Evolutionary conservation across 345 rosid species (phyloP).

Genomic region (Eucalyptus marginata): DNA sequence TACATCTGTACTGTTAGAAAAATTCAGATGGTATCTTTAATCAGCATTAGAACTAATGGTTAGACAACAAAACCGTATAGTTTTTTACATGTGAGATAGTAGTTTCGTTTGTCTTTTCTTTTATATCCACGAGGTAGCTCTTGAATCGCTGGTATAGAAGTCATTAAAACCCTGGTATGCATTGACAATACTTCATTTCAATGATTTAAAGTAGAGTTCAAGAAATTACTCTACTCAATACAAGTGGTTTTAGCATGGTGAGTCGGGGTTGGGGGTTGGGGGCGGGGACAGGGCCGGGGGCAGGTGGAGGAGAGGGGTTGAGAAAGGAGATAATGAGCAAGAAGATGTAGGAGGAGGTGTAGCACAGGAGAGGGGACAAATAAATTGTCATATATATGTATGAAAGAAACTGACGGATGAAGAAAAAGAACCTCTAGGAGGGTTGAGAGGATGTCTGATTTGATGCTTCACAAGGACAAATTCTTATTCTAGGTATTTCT

Average conservation of each 20-base stretch:
- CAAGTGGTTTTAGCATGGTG: not conserved
- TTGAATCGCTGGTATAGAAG: not conserved
- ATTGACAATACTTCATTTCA: not conserved
- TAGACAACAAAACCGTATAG: not conserved
- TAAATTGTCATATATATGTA: not conserved
- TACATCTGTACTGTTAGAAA: not conserved
- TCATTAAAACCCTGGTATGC: not conserved
- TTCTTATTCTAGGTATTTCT: not conserved
- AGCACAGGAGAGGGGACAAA: not conserved
- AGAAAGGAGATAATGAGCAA: not conserved
- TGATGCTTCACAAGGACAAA: not conserved
- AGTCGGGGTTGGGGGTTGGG: not conserved
- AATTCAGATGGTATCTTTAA: not conserved
- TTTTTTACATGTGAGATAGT: not conserved
- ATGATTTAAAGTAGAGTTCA: not conserved
- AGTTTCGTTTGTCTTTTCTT: not conserved
- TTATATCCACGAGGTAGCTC: not conserved
- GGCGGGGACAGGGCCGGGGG: fast-evolving
- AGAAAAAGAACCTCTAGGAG: not conserved
- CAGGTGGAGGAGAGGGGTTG: not conserved
- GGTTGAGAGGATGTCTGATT: not conserved
- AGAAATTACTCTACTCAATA: not conserved
- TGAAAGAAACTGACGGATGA: not conserved
- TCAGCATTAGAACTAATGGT: not conserved
- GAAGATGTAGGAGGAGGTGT: not conserved